phyloP scores from a whole-genome alignment of 108 stramenopile species.

The Nitzschia sp. region DNA sequence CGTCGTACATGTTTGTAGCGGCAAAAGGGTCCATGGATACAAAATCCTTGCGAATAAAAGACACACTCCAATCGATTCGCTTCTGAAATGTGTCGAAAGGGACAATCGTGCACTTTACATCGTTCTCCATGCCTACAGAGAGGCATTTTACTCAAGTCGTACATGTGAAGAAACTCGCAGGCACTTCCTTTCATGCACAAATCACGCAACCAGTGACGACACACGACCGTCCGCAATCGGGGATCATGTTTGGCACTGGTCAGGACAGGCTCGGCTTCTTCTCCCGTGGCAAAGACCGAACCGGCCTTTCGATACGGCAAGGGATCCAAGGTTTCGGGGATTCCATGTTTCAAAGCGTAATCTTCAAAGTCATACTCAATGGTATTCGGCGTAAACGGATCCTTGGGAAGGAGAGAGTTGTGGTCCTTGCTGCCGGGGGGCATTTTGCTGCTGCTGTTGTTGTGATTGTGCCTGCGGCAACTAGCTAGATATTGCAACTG shows the following conservation, averaged over 20 bases:
- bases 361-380: constrained; percentile 90
- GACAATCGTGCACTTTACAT: constrained; percentile 91
- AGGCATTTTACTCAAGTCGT: constrained; percentile 92
- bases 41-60: constrained; percentile 94
- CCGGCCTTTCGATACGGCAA: constrained; percentile 88
- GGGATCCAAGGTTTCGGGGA: constrained; percentile 89
- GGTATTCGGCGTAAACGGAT: constrained; percentile 58
- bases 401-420: constrained; percentile 3
- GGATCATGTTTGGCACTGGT: constrained; percentile 90
- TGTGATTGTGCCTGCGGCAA: neutral
- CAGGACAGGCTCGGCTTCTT: constrained; percentile 68
- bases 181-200: constrained; percentile 94
- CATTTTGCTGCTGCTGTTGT: neutral
- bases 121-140: constrained; percentile 89
- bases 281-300: constrained; percentile 76
- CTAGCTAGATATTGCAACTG: no score
- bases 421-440: neutral
- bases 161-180: constrained; percentile 94
- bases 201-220: constrained; percentile 94
- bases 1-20: constrained; percentile 84
- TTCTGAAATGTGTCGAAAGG: constrained; percentile 90
- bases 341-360: constrained; percentile 82
- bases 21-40: constrained; percentile 93
- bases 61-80: constrained; percentile 91
- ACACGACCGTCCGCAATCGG: constrained; percentile 91